These are phyloP conservation scores for Caloboletus inedulis DNA, from an alignment of 1,284 basidiomycete species.

Conservation along the genomic window DNA sequence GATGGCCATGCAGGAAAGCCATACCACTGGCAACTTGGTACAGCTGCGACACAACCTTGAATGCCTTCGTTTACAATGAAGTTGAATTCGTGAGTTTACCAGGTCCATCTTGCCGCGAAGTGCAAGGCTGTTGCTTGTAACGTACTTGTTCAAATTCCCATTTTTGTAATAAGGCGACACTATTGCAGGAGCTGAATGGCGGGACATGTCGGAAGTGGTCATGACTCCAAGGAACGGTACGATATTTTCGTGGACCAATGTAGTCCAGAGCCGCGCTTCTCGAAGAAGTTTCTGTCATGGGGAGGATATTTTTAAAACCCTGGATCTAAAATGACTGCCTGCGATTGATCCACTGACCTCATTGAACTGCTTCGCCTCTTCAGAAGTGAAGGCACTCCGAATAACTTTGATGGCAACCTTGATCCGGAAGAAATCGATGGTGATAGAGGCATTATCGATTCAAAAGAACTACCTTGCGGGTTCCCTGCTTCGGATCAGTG, in stretches of 20 bases:
- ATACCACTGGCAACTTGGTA: constrained; percentile 25
- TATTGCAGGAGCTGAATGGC: constrained; percentile 21
- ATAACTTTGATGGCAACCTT: constrained; percentile 31
- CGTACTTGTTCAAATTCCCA: constrained; percentile 22
- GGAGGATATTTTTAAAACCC: background rate
- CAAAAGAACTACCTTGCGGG: constrained; percentile 4
- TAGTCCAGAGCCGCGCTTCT: constrained; percentile 31
- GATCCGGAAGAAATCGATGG: background rate
- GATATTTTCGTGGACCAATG: constrained; percentile 26
- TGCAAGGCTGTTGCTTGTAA: constrained; percentile 2
- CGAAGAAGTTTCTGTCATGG: constrained; percentile 28
- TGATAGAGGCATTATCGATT: background rate
- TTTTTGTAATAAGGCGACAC: constrained; percentile 30
- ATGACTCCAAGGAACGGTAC: constrained; percentile 25
- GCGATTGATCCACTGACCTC: constrained; percentile 11
- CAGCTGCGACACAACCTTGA: constrained; percentile 8
- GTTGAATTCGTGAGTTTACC: constrained; percentile 9
- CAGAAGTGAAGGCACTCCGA: constrained; percentile 17
- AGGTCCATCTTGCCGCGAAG: constrained; percentile 20
- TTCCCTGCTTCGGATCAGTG: constrained; percentile 5
- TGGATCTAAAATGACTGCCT: background rate
- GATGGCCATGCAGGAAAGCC: constrained; percentile 20
- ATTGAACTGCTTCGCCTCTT: constrained; percentile 21
- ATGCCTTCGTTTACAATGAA: background rate
- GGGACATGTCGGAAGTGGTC: constrained; percentile 21